Evolutionary conservation across 139 green algal genomes (phyloP).

Genomic region (Chlorella sp.): DNA sequence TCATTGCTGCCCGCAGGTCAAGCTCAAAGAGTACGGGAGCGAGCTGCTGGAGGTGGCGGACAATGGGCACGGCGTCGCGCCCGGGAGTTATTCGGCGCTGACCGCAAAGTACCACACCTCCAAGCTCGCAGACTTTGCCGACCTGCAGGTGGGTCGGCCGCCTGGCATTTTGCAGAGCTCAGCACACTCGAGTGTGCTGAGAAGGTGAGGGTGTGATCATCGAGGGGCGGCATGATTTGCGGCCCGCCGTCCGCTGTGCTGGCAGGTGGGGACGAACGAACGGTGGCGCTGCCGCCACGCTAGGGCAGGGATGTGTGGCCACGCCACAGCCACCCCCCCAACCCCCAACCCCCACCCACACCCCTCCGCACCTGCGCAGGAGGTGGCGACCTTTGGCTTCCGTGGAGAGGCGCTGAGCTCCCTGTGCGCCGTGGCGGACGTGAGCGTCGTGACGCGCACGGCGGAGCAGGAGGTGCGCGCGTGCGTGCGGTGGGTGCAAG

Average conservation of each 20-base stretch:
- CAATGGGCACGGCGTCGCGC: slow-evolving; percentile 86
- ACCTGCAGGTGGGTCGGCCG: slow-evolving; percentile 69
- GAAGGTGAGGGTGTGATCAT: too few species aligned
- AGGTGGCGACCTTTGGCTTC: slow-evolving; percentile 92
- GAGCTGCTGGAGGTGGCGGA: slow-evolving; percentile 94
- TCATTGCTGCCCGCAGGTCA: slow-evolving; percentile 50
- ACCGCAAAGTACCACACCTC: slow-evolving; percentile 96
- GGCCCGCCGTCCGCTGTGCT: too few species aligned
- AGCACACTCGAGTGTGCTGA: too few species aligned
- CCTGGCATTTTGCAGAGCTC: too few species aligned
- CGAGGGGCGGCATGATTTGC: too few species aligned
- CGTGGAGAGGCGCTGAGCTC: slow-evolving; percentile 94
- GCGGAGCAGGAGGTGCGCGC: slow-evolving; percentile 50
- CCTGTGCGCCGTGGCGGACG: slow-evolving; percentile 76
- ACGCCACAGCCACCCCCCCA: too few species aligned
- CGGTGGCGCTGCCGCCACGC: too few species aligned
- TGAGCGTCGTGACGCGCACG: slow-evolving; percentile 87
- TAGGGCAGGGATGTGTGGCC: too few species aligned
- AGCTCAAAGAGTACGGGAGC: slow-evolving; percentile 84
- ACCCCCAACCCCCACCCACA: too few species aligned
- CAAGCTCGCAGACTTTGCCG: slow-evolving; percentile 85
- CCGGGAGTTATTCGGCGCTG: slow-evolving; percentile 71
- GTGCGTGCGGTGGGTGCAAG: too few species aligned
- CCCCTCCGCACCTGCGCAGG: too few species aligned
- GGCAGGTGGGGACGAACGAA: too few species aligned